phyloP scores from a whole-genome alignment of 2,329 filamentous ascomycete genomes.

The Pseudocercospora musae region DNA sequence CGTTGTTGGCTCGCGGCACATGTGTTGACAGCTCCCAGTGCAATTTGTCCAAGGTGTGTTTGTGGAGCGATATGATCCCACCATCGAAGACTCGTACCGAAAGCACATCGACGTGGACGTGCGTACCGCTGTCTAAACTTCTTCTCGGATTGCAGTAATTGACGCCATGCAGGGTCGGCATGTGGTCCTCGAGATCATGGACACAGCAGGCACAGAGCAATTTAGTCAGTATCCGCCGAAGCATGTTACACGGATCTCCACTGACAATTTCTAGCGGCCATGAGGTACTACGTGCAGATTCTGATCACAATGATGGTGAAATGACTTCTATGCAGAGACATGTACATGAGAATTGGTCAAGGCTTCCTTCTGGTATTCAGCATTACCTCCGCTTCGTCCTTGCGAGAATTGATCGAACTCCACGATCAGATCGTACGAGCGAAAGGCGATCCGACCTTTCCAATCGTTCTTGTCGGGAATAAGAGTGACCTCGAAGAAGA shows the following conservation, averaged over 20 bases:
- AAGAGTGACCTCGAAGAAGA: constrained; percentile 88
- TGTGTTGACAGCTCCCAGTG: constrained; percentile 49
- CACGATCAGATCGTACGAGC: constrained; percentile 88
- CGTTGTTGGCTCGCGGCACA: constrained; percentile 2
- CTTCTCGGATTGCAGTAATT: background rate
- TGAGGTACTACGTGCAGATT: constrained; percentile 17
- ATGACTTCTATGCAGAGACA: constrained; percentile 50
- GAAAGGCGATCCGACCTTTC: constrained; percentile 65
- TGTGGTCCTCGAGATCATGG: constrained; percentile 85
- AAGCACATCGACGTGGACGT: constrained; percentile 74
- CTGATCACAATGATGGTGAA: background rate
- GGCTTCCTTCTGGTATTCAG: constrained; percentile 90
- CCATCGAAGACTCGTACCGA: constrained; percentile 60
- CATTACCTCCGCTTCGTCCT: constrained; percentile 80
- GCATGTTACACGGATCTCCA: background rate
- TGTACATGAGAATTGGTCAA: constrained; percentile 92
- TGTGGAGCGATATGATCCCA: constrained; percentile 72
- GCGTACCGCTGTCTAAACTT: constrained; percentile 41
- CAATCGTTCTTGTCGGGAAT: constrained; percentile 87
- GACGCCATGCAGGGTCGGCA: constrained; percentile 64
- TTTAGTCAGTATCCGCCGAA: constrained; percentile 65
- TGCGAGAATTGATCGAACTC: constrained; percentile 75
- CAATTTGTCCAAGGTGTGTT: constrained; percentile 93
- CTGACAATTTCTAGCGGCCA: constrained; percentile 24
- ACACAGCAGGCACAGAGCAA: constrained; percentile 88